These are phyloP conservation scores for Cytospora leucostoma DNA, from an alignment of 2,329 filamentous ascomycete genomes.

Conservation along the genomic window DNA sequence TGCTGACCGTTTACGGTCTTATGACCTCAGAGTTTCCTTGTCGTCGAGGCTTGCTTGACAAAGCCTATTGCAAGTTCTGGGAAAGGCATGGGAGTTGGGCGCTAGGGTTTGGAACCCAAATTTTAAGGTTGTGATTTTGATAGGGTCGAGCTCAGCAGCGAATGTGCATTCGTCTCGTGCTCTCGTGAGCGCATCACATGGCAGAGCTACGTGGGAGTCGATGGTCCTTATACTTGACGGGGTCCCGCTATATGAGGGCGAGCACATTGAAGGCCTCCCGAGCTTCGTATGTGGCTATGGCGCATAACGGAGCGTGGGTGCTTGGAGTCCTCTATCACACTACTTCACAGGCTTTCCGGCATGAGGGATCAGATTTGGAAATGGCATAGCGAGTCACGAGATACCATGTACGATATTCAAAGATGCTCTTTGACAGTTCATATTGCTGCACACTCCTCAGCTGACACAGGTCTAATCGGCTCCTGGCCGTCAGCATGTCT, in stretches of 20 bases:
- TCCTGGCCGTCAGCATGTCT: not conserved
- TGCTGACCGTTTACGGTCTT: not conserved
- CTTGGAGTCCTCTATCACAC: not conserved
- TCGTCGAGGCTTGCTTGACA: not conserved
- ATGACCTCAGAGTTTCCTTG: not conserved
- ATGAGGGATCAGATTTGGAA: not conserved
- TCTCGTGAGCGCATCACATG: not conserved
- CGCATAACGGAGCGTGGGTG: not conserved
- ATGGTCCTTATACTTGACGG: not conserved
- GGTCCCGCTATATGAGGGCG: not conserved
- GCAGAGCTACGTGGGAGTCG: not conserved
- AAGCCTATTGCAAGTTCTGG: not conserved
- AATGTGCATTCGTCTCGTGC: not conserved
- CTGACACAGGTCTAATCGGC: not conserved
- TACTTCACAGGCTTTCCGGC: not conserved
- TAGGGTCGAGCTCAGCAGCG: not conserved
- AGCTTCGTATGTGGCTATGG: not conserved
- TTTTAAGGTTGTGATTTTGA: not conserved
- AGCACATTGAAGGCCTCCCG: not conserved
- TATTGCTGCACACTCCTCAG: not conserved
- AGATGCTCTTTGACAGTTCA: not conserved
- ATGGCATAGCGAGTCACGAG: not conserved
- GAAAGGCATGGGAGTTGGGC: not conserved
- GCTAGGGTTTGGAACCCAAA: not conserved
- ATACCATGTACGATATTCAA: not conserved